Conservation (phyloP, 2,329 filamentous ascomycete genomes). For the Xenosphaeropsis pyriputrescens region DNA sequence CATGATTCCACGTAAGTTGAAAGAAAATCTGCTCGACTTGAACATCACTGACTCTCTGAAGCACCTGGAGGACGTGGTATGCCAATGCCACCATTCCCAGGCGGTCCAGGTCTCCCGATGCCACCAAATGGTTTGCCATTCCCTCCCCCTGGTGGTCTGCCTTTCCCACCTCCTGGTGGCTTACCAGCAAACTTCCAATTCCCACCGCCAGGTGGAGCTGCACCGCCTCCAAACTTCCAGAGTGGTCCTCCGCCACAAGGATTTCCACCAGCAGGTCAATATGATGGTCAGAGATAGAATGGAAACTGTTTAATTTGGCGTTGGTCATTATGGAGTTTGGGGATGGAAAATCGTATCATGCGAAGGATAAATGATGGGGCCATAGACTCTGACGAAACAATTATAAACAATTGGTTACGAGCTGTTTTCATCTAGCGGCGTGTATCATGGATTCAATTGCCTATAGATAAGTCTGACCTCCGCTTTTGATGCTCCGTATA, state of each 20-base stretch:
- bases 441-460: too few species aligned
- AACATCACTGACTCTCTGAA: constrained; percentile 13
- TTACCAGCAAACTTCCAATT: constrained; percentile 37
- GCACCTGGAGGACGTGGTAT: constrained; percentile 28
- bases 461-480: too few species aligned
- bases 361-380: too few species aligned
- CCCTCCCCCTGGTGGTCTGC: constrained; percentile 21
- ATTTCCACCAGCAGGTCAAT: constrained; percentile 3
- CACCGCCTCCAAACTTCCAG: constrained; percentile 24
- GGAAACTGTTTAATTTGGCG: not conserved
- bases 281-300: not conserved
- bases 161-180: constrained; percentile 28
- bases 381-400: too few species aligned
- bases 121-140: constrained; percentile 16
- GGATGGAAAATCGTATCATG: too few species aligned
- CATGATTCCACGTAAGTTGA: constrained; percentile 38
- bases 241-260: constrained; percentile 22
- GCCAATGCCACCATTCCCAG: constrained; percentile 12
- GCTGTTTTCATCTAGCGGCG: too few species aligned
- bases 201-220: constrained; percentile 23
- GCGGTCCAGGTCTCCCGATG: constrained; percentile 16
- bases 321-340: too few species aligned
- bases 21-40: not conserved
- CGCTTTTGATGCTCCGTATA: too few species aligned
- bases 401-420: too few species aligned